Base-by-base conservation (phyloP, 1,139 yeast genomes). In the Saccharomyces hybrid region DNA sequence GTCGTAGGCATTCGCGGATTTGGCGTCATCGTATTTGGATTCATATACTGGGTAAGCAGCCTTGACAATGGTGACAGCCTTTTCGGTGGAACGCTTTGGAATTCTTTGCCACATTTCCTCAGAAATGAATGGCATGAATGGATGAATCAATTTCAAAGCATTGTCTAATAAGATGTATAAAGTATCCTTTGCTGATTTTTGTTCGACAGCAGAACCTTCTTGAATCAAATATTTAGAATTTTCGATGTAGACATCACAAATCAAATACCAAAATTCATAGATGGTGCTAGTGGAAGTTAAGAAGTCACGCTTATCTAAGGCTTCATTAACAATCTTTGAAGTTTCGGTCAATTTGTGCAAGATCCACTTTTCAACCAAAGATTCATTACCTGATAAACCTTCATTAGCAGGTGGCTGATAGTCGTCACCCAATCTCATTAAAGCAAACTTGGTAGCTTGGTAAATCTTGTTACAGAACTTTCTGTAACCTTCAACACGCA, bases 51-150 rank as follows among this genome's bases (percentile, higher is more conserved):
- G 99, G 75, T 84, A 93, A 54, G 77, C 67, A 48, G 97, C 95
- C 68, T 82, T 81, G 55, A 83, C 83, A 68, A 93, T 88, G n/a
- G 96, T 81, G 51, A 74, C 76, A 26, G 88, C 77, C 16, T 73
- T 72, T 67, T 88, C 97, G 53, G 83, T 76, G 23, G 82, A 81
- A 70, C 97, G 84, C 68, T 88, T 86, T 63, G 99, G 98, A 68
- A 93, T 77, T 75, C 98, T 88, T 76, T 93, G 99, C 98, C 97
- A 93, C 87, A 93, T 82, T 77, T 93, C 99, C 75, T 93, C 99
- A 52, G 98, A 84, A 62, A 93, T 78, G 71, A 82, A 93, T 52
- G 99, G 99, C 99, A 93, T 93, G 78, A 89, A 93, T 72, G 99
- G 99, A 70, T 93, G 98, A 65, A 91, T 93, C 76, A 93, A 73